Percentiles rank a stretch among this genome's conserved stretches.
These are phyloP conservation scores for Chloromonas sp. DNA, from an alignment of 163 green algal species.

Conservation along the genomic window DNA sequence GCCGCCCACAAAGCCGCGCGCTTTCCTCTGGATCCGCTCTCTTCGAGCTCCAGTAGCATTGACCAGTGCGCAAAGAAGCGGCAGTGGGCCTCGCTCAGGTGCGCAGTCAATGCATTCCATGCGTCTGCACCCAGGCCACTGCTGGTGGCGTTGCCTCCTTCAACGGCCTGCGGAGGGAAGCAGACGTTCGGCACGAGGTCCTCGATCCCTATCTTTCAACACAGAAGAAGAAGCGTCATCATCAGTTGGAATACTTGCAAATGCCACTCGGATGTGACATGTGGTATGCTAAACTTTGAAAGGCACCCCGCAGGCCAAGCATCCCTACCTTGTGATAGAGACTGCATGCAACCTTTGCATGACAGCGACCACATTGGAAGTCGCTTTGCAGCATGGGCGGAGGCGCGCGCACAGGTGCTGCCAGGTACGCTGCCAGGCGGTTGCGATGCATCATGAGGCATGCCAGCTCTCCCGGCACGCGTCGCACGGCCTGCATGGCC, in stretches of 20 bases:
- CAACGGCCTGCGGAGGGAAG: neutral
- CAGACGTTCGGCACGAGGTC: too few relatives aligned
- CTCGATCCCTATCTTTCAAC: too few relatives aligned
- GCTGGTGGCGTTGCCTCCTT: neutral
- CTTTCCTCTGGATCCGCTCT: neutral
- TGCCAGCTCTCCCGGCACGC: neutral
- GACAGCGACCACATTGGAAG: constrained; percentile 49
- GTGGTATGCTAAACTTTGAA: too few relatives aligned
- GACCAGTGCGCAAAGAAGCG: neutral
- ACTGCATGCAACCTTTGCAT: constrained; percentile 43
- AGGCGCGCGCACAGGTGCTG: constrained; percentile 17
- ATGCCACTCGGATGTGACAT: too few relatives aligned
- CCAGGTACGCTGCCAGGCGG: constrained; percentile 42
- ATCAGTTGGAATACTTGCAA: too few relatives aligned
- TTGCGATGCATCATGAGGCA: constrained; percentile 43
- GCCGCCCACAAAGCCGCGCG: neutral
- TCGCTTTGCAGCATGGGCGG: constrained; percentile 40
- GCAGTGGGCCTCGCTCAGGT: neutral
- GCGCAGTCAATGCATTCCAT: neutral
- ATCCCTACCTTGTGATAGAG: constrained; percentile 29
- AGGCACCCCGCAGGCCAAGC: too few relatives aligned
- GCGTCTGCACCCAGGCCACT: neutral
- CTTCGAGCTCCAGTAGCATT: neutral
- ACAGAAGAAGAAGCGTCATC: too few relatives aligned
- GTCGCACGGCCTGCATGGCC: neutral